Evolutionary conservation across 2,329 filamentous ascomycete genomes (phyloP).

Genomic region (Purpureocillium takamizusanense): DNA sequence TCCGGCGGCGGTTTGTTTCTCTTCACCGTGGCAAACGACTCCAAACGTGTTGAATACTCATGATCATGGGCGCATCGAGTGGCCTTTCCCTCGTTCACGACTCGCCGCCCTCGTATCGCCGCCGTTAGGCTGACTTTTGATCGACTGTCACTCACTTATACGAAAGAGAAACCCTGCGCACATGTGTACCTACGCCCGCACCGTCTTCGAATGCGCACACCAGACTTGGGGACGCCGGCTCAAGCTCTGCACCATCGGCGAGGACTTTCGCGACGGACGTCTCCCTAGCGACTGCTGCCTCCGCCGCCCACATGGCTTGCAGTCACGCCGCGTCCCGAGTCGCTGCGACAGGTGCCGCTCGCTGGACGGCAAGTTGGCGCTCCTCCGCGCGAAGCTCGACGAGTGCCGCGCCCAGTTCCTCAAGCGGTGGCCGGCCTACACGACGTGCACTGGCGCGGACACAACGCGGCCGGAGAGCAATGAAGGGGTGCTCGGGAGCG

Average conservation of each 20-base stretch:
- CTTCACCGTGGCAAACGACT: no score
- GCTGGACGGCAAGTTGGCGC: constrained; percentile 10
- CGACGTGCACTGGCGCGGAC: neutral
- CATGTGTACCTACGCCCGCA: constrained; percentile 19
- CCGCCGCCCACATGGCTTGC: constrained; percentile 12
- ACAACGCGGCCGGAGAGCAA: neutral
- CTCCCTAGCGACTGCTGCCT: constrained; percentile 9
- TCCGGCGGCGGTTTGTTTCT: no score
- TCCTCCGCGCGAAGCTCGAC: constrained; percentile 9
- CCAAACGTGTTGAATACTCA: no score
- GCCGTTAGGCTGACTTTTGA: neutral
- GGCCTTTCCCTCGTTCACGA: neutral
- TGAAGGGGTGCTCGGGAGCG: neutral
- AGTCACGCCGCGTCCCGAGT: constrained; percentile 9
- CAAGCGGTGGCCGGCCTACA: neutral
- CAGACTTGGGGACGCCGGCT: constrained; percentile 15
- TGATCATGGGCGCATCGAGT: no score
- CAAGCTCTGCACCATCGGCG: constrained; percentile 10
- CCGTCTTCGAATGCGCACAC: constrained; percentile 17
- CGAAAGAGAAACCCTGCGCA: neutral
- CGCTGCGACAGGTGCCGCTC: constrained; percentile 15
- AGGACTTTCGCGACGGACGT: constrained; percentile 7
- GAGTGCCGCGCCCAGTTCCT: constrained; percentile 5
- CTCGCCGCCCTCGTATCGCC: neutral
- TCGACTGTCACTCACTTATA: neutral